Base-by-base conservation (phyloP, 441 rosid species). In the Breynia disticha region DNA sequence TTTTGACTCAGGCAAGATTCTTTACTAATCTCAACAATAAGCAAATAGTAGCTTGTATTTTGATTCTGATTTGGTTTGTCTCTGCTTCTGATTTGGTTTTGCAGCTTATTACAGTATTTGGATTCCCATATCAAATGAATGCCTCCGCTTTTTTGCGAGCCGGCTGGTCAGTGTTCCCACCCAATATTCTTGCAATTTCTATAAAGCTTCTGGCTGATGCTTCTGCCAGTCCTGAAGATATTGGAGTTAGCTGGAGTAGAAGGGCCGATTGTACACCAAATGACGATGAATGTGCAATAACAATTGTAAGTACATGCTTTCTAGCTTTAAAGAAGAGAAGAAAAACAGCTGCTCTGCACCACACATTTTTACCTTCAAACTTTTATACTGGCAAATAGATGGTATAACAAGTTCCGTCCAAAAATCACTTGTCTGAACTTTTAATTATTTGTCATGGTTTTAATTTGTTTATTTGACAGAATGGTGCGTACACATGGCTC, bases 121-220 rank as follows among this genome's bases (percentile, higher is more conserved):
- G 90, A 39, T 86, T 78, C 67, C 97, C 97, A 19, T 93, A 86
- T 57, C 49, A 59, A 19, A 10, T 53, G 0, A 16, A 2, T 18
- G 48, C 55, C 11, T 41, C 77, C 28, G 18, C n/a, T 20, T 16
- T 49, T 37, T 15, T 60, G n/a, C 72, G 69, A 50, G 37, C 18
- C 63, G 14, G 86, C 69, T 93, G 98, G 98, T 88, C 97, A 16
- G 45, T 93, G 19, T 93, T 81, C 74, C 90, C 96, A 6, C 97
- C 97, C 1, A 88, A 84, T 81, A 89, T 88, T 66, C 85, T 86
- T 32, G 82, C 90, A 10, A 49, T 67, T 39, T 80, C 81, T 39
- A 63, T 88, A 24, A 28, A 48, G 19, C 56, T 72, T 22, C 95
- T 91, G 48, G 59, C 79, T 45, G 52, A 39, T 7, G 96, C 89